Base-by-base conservation (phyloP, 805 yeast species). In the Saccharomycopsis fermentans region DNA sequence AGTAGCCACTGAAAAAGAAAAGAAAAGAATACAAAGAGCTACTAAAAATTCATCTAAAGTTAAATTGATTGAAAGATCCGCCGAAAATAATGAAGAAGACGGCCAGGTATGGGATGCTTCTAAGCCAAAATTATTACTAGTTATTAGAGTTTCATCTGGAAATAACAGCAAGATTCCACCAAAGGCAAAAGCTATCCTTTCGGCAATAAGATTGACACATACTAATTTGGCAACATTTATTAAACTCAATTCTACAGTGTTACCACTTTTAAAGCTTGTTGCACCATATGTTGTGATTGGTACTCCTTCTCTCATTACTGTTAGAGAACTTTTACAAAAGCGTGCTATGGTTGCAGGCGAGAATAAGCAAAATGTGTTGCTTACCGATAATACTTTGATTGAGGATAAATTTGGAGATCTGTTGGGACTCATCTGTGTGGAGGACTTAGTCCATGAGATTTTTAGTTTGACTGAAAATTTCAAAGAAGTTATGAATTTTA, bases 201-300 rank as follows among this genome's bases (percentile, higher is more conserved):
- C 72, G n/a, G 71, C 85, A 16, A 74, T 87, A 64, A 81, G 90
- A 71, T 76, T 87, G 63, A 74, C 72, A 12, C 79, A 79, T 56
- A 69, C 77, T 35, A 81, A 87, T 70, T 79, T 83, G 34, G 94
- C 89, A 66, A 88, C 87, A 2, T 87, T 87, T 68, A 76, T 86
- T 64, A 85, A 83, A 69, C 72, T 80, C 58, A 84, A 85, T 29
- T 70, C 78, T 14, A 72, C 79, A n/a, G 78, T 84, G 51, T 77
- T 73, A 66, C 86, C 88, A 51, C 75, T 86, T 56, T 73, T 87
- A 67, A 84, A 81, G 68, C 72, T 87, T 62, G 77, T 86, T 57
- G 77, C 87, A 21, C 92, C 94, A 55, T 87, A 86, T 67, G 76
- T 86, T 55, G 85, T 86, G 55, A 75, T 83, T 63, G 95, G 95